Percentiles rank a stretch among this genome's conserved stretches.
phyloP scores from a whole-genome alignment of 768 basidiomycete species.

The Amylocystis lapponica region DNA sequence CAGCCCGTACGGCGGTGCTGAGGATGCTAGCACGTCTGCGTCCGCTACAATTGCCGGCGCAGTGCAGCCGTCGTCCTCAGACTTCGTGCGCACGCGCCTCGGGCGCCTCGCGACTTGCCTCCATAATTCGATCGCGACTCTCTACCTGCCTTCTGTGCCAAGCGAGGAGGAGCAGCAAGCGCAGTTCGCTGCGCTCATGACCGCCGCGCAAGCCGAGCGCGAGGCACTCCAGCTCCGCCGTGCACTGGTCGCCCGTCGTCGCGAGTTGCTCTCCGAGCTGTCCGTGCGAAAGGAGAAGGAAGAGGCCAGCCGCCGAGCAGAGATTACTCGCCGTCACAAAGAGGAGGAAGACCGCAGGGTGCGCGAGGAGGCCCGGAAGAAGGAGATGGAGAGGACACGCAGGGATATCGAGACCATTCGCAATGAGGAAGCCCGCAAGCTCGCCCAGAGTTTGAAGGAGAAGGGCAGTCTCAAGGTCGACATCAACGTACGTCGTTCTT shows the following conservation, averaged over 20 bases:
- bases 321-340: constrained; percentile 56
- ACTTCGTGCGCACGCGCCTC: constrained; percentile 73
- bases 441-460: constrained; percentile 77
- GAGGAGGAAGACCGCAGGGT: constrained; percentile 59
- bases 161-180: constrained; percentile 54
- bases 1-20: constrained; percentile 52
- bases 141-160: constrained; percentile 41
- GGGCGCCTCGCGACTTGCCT: constrained; percentile 70
- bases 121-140: constrained; percentile 56
- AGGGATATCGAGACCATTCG: constrained; percentile 76
- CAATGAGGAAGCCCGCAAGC: constrained; percentile 81
- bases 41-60: constrained; percentile 31
- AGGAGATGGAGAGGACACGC: constrained; percentile 57
- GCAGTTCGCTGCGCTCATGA: constrained; percentile 54
- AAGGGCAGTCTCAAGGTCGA: constrained; percentile 71
- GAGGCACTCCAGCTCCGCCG: constrained; percentile 70
- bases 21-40: constrained; percentile 30
- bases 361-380: constrained; percentile 57
- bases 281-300: constrained; percentile 84
- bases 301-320: constrained; percentile 74
- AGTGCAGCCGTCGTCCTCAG: constrained; percentile 67
- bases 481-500: constrained; percentile 47
- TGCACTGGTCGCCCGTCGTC: constrained; percentile 78
- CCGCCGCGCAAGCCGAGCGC: constrained; percentile 66
- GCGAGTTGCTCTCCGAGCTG: constrained; percentile 81